These are phyloP conservation scores for Rhodomyrtus psidioides DNA, from an alignment of 441 rosid genomes.

Conservation along the genomic window DNA sequence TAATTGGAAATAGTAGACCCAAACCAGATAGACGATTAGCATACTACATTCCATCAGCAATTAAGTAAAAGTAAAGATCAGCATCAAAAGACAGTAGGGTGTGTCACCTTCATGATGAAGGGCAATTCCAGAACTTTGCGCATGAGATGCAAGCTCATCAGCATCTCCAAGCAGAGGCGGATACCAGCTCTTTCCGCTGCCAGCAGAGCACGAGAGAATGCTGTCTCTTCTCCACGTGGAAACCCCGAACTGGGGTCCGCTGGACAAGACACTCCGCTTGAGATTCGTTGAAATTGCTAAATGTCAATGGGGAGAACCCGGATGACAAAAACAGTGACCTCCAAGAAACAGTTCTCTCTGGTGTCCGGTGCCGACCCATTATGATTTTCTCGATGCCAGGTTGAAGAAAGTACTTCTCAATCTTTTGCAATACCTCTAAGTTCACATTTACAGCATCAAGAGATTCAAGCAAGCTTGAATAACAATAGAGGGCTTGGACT, in stretches of 20 bases:
- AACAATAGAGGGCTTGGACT: conserved; percentile 40
- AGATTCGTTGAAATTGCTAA: conserved; percentile 51
- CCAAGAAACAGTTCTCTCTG: conserved; percentile 38
- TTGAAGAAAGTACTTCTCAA: conserved; percentile 50
- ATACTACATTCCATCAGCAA: not conserved
- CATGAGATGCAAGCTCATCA: conserved; percentile 11
- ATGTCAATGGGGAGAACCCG: conserved; percentile 45
- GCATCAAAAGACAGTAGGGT: not conserved
- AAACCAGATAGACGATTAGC: not conserved
- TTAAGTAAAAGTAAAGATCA: not conserved
- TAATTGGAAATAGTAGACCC: not conserved
- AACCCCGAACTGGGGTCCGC: conserved; percentile 46
- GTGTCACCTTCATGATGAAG: not conserved
- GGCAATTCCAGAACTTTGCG: not conserved
- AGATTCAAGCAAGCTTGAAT: conserved; percentile 43
- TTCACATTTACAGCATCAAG: conserved; percentile 45
- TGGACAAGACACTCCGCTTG: conserved; percentile 58
- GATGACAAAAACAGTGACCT: conserved; percentile 27
- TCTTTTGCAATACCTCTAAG: conserved; percentile 38
- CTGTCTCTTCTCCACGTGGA: conserved; percentile 56
- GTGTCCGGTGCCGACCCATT: conserved; percentile 29
- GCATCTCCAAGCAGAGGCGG: conserved; percentile 67
- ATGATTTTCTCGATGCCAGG: conserved; percentile 49
- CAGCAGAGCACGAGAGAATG: conserved; percentile 55
- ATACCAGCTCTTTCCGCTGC: conserved; percentile 58